These are phyloP conservation scores for Moniliophthora roreri DNA, from an alignment of 1,284 basidiomycete species.

Conservation along the genomic window DNA sequence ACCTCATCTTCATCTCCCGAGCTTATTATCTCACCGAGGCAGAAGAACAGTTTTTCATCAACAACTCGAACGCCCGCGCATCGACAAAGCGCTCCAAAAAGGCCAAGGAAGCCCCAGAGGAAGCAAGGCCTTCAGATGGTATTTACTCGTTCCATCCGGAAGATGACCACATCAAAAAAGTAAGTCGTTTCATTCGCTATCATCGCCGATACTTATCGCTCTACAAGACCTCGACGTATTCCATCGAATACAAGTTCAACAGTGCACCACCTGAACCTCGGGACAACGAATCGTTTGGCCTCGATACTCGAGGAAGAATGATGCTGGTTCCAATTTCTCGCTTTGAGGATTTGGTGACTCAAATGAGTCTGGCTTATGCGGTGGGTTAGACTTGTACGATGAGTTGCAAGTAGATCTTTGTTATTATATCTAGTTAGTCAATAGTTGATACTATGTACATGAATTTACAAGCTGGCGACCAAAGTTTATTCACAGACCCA, in stretches of 20 bases:
- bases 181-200: slow-evolving; percentile 26
- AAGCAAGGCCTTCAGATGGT: slow-evolving; percentile 39
- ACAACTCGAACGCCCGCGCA: slow-evolving; percentile 30
- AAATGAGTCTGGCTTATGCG: slow-evolving; percentile 36
- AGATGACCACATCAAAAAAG: slow-evolving; percentile 74
- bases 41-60: slow-evolving; percentile 48
- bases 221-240: slow-evolving; percentile 58
- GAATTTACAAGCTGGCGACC: no score
- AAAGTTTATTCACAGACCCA: no score
- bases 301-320: slow-evolving; percentile 76
- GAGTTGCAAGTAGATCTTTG: no score
- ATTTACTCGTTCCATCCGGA: slow-evolving; percentile 84
- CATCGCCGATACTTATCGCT: slow-evolving; percentile 1
- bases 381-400: not conserved
- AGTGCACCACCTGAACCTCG: slow-evolving; percentile 51
- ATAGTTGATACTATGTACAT: no score
- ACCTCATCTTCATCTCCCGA: slow-evolving; percentile 74
- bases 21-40: slow-evolving; percentile 66
- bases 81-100: slow-evolving; percentile 26
- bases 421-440: no score
- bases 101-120: slow-evolving; percentile 29
- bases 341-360: slow-evolving; percentile 39
- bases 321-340: slow-evolving; percentile 63
- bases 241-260: slow-evolving; percentile 67
- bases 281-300: slow-evolving; percentile 75